Evolutionary conservation across 306 rosid species (phyloP).

Genomic region (Quercus aquifolioides): DNA sequence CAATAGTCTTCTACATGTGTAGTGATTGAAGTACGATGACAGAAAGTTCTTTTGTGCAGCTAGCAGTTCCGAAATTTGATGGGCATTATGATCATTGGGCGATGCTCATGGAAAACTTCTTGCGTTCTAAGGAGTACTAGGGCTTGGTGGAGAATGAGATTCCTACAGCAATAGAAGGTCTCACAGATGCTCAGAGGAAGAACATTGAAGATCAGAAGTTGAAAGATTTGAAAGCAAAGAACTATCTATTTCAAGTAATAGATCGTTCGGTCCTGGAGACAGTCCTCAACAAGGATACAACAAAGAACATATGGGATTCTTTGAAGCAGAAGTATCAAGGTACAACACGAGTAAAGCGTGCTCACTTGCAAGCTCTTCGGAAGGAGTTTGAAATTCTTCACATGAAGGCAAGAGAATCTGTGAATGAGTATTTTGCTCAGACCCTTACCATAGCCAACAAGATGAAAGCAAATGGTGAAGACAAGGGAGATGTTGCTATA

Average conservation of each 20-base stretch:
- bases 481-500: not conserved
- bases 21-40: no score
- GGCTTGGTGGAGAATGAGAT: constrained; percentile 1
- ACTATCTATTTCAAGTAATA: not conserved
- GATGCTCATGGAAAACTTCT: not conserved
- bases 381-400: no score
- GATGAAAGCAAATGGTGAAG: constrained; percentile 8
- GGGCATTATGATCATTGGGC: no score
- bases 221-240: not conserved
- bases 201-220: not conserved
- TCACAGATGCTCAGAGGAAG: not conserved
- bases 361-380: no score
- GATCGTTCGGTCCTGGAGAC: not conserved
- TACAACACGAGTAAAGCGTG: no score
- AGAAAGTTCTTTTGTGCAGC: no score
- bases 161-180: not conserved
- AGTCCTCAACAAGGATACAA: not conserved
- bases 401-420: no score
- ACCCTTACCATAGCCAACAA: not conserved
- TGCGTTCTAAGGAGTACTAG: not conserved
- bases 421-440: no score
- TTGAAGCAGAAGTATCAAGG: no score
- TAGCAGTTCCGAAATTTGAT: no score
- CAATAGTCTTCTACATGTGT: no score
- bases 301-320: not conserved